Conservation (phyloP, 2,329 filamentous ascomycete genomes). For the Ophiocordyceps camponoti-floridani region DNA sequence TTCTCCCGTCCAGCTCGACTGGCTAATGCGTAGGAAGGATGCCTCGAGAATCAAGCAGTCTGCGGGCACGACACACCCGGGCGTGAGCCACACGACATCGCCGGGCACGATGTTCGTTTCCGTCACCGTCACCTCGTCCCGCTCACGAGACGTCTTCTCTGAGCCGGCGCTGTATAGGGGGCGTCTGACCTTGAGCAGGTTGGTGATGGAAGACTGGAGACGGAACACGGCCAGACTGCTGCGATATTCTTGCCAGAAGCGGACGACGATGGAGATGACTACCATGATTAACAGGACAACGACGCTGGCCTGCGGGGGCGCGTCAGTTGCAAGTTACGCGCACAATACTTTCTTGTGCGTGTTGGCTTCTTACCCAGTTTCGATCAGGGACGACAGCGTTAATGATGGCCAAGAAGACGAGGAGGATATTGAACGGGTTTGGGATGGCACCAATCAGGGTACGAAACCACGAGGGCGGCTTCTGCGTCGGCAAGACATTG, state of each 20-base stretch:
- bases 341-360: background rate
- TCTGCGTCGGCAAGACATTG: constrained; percentile 9
- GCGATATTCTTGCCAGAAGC: constrained; percentile 12
- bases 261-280: constrained; percentile 8
- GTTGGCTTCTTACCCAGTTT: constrained; percentile 4
- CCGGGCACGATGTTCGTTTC: constrained; percentile 8
- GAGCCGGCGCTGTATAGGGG: background rate
- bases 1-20: constrained; percentile 14
- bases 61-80: constrained; percentile 10
- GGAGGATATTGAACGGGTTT: constrained; percentile 10
- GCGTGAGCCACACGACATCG: constrained; percentile 7
- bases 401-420: constrained; percentile 9
- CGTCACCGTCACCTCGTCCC: constrained; percentile 1
- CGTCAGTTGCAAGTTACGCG: background rate
- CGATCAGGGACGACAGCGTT: constrained; percentile 7
- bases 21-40: constrained; percentile 10
- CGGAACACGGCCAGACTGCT: constrained; percentile 9
- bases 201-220: constrained; percentile 9
- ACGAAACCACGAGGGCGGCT: constrained; percentile 9
- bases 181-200: constrained; percentile 7
- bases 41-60: constrained; percentile 11
- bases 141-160: background rate
- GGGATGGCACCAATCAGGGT: constrained; percentile 10
- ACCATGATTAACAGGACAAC: constrained; percentile 10
- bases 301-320: constrained; percentile 5